Evolutionary conservation across 371 early-diverging fungal genomes (phyloP).

Genomic region (Haplosporangium sp.): DNA sequence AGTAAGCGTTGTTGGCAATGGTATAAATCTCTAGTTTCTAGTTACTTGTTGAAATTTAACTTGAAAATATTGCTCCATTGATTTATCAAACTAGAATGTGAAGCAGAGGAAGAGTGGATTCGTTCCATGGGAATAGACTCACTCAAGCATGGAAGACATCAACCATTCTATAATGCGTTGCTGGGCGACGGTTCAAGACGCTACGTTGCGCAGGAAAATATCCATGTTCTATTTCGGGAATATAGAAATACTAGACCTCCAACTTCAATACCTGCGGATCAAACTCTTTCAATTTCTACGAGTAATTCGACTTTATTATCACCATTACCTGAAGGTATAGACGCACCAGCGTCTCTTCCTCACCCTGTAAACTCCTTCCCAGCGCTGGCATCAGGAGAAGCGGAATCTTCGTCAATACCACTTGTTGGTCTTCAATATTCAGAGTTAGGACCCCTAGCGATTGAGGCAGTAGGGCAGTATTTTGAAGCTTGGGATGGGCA

Average conservation of each 20-base stretch:
- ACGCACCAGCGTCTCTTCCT: background rate
- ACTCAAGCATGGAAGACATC: slow-evolving; percentile 29
- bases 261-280: slow-evolving; percentile 6
- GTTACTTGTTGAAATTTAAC: background rate
- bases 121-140: slow-evolving; percentile 40
- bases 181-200: slow-evolving; percentile 36
- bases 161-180: slow-evolving; percentile 53
- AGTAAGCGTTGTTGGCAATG: slow-evolving; percentile 22
- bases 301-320: background rate
- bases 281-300: background rate
- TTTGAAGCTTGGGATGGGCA: slow-evolving; percentile 52
- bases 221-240: slow-evolving; percentile 45
- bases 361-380: background rate
- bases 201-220: slow-evolving; percentile 54
- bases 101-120: slow-evolving; percentile 43
- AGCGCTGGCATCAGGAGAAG: background rate
- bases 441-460: slow-evolving; percentile 47
- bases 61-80: background rate
- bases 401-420: background rate
- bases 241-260: background rate
- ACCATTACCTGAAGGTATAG: background rate
- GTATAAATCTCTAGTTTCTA: background rate
- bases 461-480: slow-evolving; percentile 43
- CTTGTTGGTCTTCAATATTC: slow-evolving; percentile 19
- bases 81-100: slow-evolving; percentile 28